phyloP scores from a whole-genome alignment of 2,329 filamentous ascomycete genomes.

The Alternaria arbusti region DNA sequence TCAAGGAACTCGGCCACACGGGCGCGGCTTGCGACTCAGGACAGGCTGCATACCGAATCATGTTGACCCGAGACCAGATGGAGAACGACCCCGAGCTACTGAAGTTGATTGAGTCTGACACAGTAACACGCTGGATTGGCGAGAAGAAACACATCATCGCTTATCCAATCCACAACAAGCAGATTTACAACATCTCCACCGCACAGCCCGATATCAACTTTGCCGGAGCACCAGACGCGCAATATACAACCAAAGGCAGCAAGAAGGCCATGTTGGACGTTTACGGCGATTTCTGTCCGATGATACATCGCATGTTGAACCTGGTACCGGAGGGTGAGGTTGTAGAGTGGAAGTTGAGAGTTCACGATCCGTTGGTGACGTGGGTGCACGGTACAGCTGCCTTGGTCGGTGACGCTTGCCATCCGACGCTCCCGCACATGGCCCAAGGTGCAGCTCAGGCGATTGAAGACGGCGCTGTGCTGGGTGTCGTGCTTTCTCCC shows the following conservation, averaged over 20 bases:
- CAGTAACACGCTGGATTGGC: constrained; percentile 77
- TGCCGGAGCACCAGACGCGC: constrained; percentile 61
- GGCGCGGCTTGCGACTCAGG: constrained; percentile 71
- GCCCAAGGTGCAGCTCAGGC: constrained; percentile 70
- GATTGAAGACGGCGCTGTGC: constrained; percentile 67
- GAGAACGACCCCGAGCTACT: constrained; percentile 70
- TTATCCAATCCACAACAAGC: constrained; percentile 73
- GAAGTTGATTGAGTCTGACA: constrained; percentile 69
- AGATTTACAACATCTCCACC: constrained; percentile 71
- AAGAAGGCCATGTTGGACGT: constrained; percentile 67
- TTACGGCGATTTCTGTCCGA: constrained; percentile 66
- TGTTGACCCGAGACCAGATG: constrained; percentile 74
- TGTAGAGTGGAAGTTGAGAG: constrained; percentile 70
- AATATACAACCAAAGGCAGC: constrained; percentile 68
- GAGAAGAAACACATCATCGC: constrained; percentile 78
- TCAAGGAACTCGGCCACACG: constrained; percentile 58
- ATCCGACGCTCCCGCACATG: constrained; percentile 69
- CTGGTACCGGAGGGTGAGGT: constrained; percentile 69
- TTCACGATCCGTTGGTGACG: constrained; percentile 66
- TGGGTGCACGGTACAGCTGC: constrained; percentile 64
- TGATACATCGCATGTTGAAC: constrained; percentile 65
- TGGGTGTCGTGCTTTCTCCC: constrained; percentile 59
- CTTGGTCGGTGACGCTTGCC: constrained; percentile 66
- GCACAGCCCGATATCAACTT: constrained; percentile 67
- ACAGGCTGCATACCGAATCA: constrained; percentile 80